These are phyloP conservation scores for Amauroascus verrucosus DNA, from an alignment of 2,329 filamentous ascomycete genomes.

Conservation along the genomic window DNA sequence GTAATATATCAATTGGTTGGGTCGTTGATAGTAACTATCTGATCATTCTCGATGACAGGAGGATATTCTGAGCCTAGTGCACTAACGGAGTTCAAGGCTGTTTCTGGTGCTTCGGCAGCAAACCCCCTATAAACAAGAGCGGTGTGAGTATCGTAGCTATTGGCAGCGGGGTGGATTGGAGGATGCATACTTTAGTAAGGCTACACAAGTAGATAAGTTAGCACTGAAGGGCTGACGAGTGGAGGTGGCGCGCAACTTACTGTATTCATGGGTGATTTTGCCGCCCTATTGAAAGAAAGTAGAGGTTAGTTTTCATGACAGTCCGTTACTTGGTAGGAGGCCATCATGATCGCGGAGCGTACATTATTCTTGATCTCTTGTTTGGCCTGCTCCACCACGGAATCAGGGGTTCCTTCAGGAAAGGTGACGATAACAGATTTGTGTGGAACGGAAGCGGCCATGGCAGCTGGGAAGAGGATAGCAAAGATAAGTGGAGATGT, in stretches of 20 bases:
- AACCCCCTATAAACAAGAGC: constrained; percentile 53
- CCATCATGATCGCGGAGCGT: constrained; percentile 19
- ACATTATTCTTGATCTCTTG: constrained; percentile 56
- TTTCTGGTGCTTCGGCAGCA: constrained; percentile 60
- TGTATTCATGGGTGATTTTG: constrained; percentile 69
- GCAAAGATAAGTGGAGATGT: constrained; percentile 45
- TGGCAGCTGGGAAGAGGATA: constrained; percentile 51
- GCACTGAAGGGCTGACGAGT: constrained; percentile 11
- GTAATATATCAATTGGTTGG: constrained; percentile 10
- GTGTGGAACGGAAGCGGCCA: constrained; percentile 49
- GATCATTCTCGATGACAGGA: constrained; percentile 66
- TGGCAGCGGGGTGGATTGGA: background rate
- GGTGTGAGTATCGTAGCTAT: constrained; percentile 11
- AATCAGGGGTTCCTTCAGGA: constrained; percentile 56
- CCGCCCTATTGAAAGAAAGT: constrained; percentile 44
- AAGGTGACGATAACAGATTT: constrained; percentile 74
- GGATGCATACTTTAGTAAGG: constrained; percentile 32
- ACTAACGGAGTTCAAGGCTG: constrained; percentile 57
- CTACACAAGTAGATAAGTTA: constrained; percentile 22
- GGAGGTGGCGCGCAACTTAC: constrained; percentile 41
- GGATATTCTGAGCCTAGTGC: constrained; percentile 51
- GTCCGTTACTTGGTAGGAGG: background rate
- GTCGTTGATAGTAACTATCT: constrained; percentile 46
- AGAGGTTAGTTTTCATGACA: background rate
- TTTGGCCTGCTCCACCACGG: constrained; percentile 61